Base-by-base conservation (phyloP, 768 basidiomycete genomes). In the Cystobasidium onofrii region DNA sequence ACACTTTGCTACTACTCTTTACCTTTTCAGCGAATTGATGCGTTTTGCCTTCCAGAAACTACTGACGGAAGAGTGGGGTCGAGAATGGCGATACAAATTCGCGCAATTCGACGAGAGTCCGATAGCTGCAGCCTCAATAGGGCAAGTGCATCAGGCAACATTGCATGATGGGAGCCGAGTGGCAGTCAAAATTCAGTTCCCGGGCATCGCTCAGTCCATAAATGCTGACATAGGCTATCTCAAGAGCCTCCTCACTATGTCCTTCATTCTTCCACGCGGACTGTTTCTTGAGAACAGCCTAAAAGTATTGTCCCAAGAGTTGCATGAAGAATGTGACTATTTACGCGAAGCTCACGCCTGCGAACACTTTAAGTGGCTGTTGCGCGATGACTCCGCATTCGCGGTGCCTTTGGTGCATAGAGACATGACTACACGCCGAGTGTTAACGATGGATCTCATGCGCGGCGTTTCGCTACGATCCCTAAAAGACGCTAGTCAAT, bases 311-410 rank as follows among this genome's bases (percentile, higher is more conserved):
- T 89, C 89, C 78, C 84, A 87, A 15, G 95, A 98, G 80, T 83
- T 99, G 12, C 86, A 87, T 57, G 92, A 98, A 76, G 96, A 98
- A 81, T 98, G 96, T 78, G 84, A 95, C 79, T 99, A 98, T 78
- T 81, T 81, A 6, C 87, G 89, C 17, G 96, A 99, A 79, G 95
- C 91, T 4, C 83, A 83, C 0, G 90, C 87, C 77, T 82, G 90
- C 1, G 83, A 83, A 27, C 81, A 81, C 34, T 96, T 96, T 80
- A 72, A 76, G 17, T 57, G 75, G 25, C 73, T 79, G 10, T 44
- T 84, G 41, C 69, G 73, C 18, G 84, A 84, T 10, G 89, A 90
- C 76, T 66, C 82, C 25, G 83, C 88, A 46, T 97, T 92, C 82
- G 89, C 86, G 77, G 87, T 95, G 0, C 95, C 93, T 0, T 89